These are phyloP conservation scores for Cardamine chenopodiifolia DNA, from an alignment of 345 rosid species.

Conservation along the genomic window DNA sequence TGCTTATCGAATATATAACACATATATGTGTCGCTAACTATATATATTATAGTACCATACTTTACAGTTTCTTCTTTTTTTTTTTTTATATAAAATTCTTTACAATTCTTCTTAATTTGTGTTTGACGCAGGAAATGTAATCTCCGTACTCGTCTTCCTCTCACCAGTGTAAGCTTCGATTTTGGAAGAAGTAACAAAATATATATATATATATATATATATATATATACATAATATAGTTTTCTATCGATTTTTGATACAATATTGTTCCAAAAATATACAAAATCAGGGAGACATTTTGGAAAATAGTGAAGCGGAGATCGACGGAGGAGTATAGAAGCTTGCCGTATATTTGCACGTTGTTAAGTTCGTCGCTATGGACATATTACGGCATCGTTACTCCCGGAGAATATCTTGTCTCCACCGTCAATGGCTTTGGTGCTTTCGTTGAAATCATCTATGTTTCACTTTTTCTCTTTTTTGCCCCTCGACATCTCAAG, in stretches of 20 bases:
- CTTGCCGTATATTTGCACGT: constrained; percentile 64
- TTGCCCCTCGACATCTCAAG: constrained; percentile 56
- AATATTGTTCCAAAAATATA: not conserved
- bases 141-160: constrained; percentile 70
- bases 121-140: constrained; percentile 66
- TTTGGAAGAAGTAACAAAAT: constrained; percentile 10
- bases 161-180: constrained; percentile 62
- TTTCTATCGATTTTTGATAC: too few species aligned
- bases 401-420: constrained; percentile 68
- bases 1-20: not conserved
- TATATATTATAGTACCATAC: not conserved
- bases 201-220: too few species aligned
- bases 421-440: constrained; percentile 83
- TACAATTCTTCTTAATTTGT: not conserved
- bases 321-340: constrained; percentile 83
- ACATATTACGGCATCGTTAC: constrained; percentile 74
- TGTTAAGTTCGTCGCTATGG: constrained; percentile 68
- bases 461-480: constrained; percentile 60
- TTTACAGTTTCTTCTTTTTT: too few species aligned
- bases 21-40: constrained; percentile 1
- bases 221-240: too few species aligned
- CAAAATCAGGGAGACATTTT: constrained; percentile 60
- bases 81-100: too few species aligned
- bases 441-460: constrained; percentile 54
- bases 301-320: constrained; percentile 61